These are phyloP conservation scores for Epichloe gansuensis DNA, from an alignment of 2,329 filamentous ascomycete genomes.

Conservation along the genomic window DNA sequence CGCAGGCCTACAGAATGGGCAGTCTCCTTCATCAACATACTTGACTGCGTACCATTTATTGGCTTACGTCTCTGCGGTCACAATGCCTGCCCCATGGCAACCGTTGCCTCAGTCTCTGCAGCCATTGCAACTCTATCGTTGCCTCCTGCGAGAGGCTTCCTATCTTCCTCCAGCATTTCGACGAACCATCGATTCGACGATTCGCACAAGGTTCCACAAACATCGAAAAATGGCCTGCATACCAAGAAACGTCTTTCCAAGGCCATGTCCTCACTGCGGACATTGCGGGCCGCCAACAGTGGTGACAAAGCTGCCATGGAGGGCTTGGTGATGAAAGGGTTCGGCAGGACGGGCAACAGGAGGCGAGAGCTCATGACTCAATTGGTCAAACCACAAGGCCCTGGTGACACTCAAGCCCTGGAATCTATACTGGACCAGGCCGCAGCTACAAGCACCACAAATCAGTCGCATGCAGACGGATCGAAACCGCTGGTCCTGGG, in stretches of 20 bases:
- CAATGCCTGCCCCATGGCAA: slow-evolving; percentile 19
- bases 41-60: not conserved
- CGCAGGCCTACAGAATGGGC: not conserved
- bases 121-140: slow-evolving; percentile 37
- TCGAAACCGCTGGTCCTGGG: not conserved
- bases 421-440: slow-evolving; percentile 17
- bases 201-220: slow-evolving; percentile 35
- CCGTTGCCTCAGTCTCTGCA: slow-evolving; percentile 14
- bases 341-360: slow-evolving; percentile 40
- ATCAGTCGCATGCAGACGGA: not conserved
- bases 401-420: slow-evolving; percentile 29
- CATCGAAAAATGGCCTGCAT: slow-evolving; percentile 19
- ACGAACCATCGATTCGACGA: slow-evolving; percentile 28
- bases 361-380: slow-evolving; percentile 34
- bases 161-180: slow-evolving; percentile 45
- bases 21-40: not conserved
- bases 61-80: not conserved
- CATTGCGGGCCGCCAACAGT: slow-evolving; percentile 39
- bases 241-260: slow-evolving; percentile 23
- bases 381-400: slow-evolving; percentile 25
- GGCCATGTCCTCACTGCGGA: slow-evolving; percentile 31
- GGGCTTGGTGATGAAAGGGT: slow-evolving; percentile 34
- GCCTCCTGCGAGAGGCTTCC: slow-evolving; percentile 46
- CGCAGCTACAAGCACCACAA: not conserved
- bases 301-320: slow-evolving; percentile 37